These are phyloP conservation scores for Phytomonas francai DNA, from an alignment of 208 protist species.

Conservation along the genomic window DNA sequence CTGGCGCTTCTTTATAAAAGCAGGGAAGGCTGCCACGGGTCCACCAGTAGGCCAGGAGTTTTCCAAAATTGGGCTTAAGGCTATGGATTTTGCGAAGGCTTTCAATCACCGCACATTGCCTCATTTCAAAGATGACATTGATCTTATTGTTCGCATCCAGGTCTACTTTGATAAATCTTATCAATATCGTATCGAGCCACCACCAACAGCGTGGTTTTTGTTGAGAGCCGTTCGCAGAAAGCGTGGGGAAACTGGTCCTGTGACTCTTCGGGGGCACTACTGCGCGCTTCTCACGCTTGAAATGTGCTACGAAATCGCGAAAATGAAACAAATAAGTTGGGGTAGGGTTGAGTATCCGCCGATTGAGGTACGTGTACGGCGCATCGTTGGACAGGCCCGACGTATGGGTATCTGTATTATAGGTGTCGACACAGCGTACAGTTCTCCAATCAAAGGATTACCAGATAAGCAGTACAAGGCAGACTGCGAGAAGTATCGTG, in stretches of 20 bases:
- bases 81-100: constrained; percentile 87
- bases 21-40: constrained; percentile 81
- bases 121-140: constrained; percentile 82
- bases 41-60: constrained; percentile 88
- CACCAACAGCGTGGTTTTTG: constrained; percentile 82
- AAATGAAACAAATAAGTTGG: constrained; percentile 83
- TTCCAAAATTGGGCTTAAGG: constrained; percentile 81
- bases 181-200: constrained; percentile 76
- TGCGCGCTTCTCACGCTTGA: constrained; percentile 84
- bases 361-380: constrained; percentile 79
- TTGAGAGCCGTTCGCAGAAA: constrained; percentile 73
- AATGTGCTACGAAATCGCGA: constrained; percentile 87
- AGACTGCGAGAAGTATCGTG: constrained; percentile 57
- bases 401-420: constrained; percentile 87
- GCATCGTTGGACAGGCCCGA: constrained; percentile 74
- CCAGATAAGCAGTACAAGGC: constrained; percentile 68
- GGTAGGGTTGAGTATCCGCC: constrained; percentile 64
- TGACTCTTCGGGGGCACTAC: constrained; percentile 47
- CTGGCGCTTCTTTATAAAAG: constrained; percentile 87
- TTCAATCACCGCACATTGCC: constrained; percentile 88
- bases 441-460: constrained; percentile 69
- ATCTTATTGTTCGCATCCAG: constrained; percentile 85
- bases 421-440: constrained; percentile 69
- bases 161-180: constrained; percentile 91
- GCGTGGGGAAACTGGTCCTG: constrained; percentile 67